phyloP scores from a whole-genome alignment of 495 filamentous ascomycete species.

The Penicillium pulvis region DNA sequence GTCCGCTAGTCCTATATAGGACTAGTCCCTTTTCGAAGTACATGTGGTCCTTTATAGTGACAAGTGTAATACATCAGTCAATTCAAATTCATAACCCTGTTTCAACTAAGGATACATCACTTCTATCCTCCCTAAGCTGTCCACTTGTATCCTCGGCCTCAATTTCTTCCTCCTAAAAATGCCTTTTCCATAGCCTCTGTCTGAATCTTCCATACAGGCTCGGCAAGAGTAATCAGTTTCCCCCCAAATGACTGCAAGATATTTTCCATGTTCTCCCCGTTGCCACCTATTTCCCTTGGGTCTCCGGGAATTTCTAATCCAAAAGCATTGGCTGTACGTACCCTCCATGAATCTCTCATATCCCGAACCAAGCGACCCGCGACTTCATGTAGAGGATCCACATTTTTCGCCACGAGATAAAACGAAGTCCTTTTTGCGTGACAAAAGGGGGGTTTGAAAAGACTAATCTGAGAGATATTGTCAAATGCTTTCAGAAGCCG shows the following conservation, averaged over 20 bases:
- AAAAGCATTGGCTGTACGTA: not conserved
- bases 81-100: not conserved
- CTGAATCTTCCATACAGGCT: slow-evolving; percentile 12
- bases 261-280: not conserved
- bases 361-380: slow-evolving; percentile 3
- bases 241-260: slow-evolving; percentile 3
- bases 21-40: not conserved
- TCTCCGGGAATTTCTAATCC: not conserved
- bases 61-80: too few relatives aligned
- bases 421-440: slow-evolving; percentile 11
- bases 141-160: not conserved
- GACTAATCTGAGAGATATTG: slow-evolving; percentile 1
- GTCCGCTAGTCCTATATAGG: not conserved
- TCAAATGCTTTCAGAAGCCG: slow-evolving; percentile 9
- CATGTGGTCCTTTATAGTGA: too few relatives aligned
- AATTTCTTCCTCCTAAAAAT: not conserved
- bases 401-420: slow-evolving; percentile 13
- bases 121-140: not conserved
- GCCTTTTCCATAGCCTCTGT: slow-evolving; percentile 7
- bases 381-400: slow-evolving; percentile 4
- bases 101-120: not conserved
- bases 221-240: slow-evolving; percentile 1
- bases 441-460: slow-evolving; percentile 5
- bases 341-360: not conserved
- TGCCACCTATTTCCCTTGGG: not conserved